Evolutionary conservation across 148 eudicot genomes (phyloP).

Genomic region (Silene conica): DNA sequence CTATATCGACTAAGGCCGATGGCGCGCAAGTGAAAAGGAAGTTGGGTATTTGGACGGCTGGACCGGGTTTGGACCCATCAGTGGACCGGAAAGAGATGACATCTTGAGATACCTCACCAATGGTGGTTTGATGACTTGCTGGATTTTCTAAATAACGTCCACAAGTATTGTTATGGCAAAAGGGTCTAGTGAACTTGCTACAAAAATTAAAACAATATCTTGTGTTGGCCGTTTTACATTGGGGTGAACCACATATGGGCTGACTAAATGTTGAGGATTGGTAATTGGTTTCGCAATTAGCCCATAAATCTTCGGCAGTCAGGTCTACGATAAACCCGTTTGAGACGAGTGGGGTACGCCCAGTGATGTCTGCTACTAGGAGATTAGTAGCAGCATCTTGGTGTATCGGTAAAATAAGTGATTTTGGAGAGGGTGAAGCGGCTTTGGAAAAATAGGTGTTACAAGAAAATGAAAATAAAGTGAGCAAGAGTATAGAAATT

Average conservation of each 20-base stretch:
- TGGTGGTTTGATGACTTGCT: conserved; percentile 28
- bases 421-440: conserved; percentile 16
- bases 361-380: conserved; percentile 39
- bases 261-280: conserved; percentile 39
- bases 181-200: conserved; percentile 26
- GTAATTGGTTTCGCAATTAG: conserved; percentile 47
- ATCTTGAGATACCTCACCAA: conserved; percentile 54
- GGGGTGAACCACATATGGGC: conserved; percentile 50
- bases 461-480: conserved; percentile 11
- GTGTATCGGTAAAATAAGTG: conserved; percentile 36
- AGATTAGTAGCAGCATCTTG: conserved; percentile 41
- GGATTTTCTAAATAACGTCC: conserved; percentile 42
- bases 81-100: conserved; percentile 34
- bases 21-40: conserved; percentile 55
- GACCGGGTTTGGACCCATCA: conserved; percentile 33
- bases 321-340: conserved; percentile 42
- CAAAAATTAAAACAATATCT: conserved; percentile 40
- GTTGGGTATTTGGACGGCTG: conserved; percentile 21
- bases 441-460: background rate
- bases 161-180: conserved; percentile 64
- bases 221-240: conserved; percentile 30
- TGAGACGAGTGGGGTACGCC: conserved; percentile 39
- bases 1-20: conserved; percentile 33
- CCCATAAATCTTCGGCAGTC: conserved; percentile 44
- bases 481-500: conserved; percentile 7